Base-by-base conservation (phyloP, 768 basidiomycete genomes). In the Boletus tomentosulus region DNA sequence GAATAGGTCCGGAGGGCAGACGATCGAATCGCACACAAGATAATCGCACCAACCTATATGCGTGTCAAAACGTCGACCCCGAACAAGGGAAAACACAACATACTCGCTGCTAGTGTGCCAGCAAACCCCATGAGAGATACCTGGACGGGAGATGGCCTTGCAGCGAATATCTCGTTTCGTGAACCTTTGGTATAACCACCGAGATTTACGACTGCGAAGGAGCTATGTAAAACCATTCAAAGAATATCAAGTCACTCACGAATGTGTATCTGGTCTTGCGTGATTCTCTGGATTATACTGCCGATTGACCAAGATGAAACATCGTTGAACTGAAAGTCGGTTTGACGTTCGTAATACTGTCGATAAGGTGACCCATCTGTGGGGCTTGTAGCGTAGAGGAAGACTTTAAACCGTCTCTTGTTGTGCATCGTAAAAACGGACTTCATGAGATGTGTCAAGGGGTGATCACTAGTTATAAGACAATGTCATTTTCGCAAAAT, bases 141-240 rank as follows among this genome's bases (percentile, higher is more conserved):
- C 60, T 81, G 79, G 10, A 81, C 62, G 3, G 79, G 79, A 46
- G 72, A 72, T 15, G 77, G 75, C 25, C 79, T 70, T 1, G 74
- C 76, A 13, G 79, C 79, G 44, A 80, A 81, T 16, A 80, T 71
- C 48, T 80, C 79, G 53, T 81, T 80, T 51, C 73, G 64, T 2
- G 79, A 74, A 15, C 78, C 79, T 60, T 78, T 81, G 30, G 79
- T 80, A 55, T 81, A 80, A 10, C 79, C 79, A 5, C 73, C 76
- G 2, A 77, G 60, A 53, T 78, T 77, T 48, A 78, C 65, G 24
- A 78, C 76, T 78, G 57, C 38, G 12, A 45, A 48, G 1, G 43
- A 9, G 47, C 62, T 12, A 35, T 19, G 49, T 24, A 39, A 6
- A 35, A 28, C 7, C 11, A 19, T 46, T 33, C 16, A 3, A 3